phyloP scores from a whole-genome alignment of 495 filamentous ascomycete genomes.

The Penicillium simplicissimum region DNA sequence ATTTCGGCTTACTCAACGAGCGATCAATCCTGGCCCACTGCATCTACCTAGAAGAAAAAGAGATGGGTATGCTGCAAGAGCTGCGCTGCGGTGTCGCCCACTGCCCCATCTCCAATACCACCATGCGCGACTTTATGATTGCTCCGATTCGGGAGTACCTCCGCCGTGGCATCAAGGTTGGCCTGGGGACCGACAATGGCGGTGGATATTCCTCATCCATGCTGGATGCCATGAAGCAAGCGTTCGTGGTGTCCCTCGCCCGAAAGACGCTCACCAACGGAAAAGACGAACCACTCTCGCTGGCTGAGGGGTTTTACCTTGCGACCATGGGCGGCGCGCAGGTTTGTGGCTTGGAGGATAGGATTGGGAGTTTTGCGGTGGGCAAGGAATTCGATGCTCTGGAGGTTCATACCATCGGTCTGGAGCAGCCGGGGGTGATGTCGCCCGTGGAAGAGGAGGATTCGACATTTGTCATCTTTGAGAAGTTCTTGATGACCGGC shows the following conservation, averaged over 20 bases:
- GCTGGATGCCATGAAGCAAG: constrained; percentile 58
- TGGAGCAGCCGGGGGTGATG: constrained; percentile 44
- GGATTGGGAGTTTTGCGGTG: constrained; percentile 57
- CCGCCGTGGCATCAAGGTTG: constrained; percentile 60
- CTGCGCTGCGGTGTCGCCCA: constrained; percentile 60
- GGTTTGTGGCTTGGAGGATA: constrained; percentile 56
- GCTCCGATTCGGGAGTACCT: constrained; percentile 60
- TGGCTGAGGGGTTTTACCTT: constrained; percentile 59
- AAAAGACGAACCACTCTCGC: constrained; percentile 46
- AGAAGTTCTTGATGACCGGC: constrained; percentile 67
- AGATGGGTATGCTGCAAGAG: constrained; percentile 48
- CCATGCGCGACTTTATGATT: constrained; percentile 61
- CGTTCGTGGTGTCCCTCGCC: constrained; percentile 62
- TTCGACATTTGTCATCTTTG: constrained; percentile 48
- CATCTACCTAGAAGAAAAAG: constrained; percentile 56
- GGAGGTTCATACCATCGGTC: constrained; percentile 45
- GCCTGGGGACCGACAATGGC: constrained; percentile 65
- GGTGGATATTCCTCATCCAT: constrained; percentile 65
- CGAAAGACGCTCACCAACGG: constrained; percentile 50
- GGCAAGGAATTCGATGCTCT: constrained; percentile 69
- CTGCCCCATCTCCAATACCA: constrained; percentile 65
- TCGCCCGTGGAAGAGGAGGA: constrained; percentile 56
- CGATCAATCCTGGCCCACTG: constrained; percentile 66
- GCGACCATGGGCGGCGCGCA: constrained; percentile 64
- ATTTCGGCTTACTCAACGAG: constrained; percentile 52